Base-by-base conservation (phyloP, 2,329 filamentous ascomycete species). In the Aureobasidium sp. region DNA sequence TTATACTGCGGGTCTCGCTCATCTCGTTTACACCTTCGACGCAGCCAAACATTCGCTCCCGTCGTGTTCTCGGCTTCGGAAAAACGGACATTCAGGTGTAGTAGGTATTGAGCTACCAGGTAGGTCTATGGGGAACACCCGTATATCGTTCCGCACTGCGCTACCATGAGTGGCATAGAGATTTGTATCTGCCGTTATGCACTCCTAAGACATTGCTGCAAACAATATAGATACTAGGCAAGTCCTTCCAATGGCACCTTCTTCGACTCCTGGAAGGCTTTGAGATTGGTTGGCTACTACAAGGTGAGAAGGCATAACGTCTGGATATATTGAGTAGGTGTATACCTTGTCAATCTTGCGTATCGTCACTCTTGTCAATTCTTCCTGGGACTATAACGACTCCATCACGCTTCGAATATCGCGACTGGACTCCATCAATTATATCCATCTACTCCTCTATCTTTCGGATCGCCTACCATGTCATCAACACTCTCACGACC, bases 1-100 rank as follows among this genome's bases (percentile, higher is more conserved):
- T 47, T 59, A 36, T 47, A 20, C 10, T 45, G 54, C 54, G 54
- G 54, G 54, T 31, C 55, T 59, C n/a, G 15, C 42, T 59, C 55
- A 59, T 59, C 55, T 59, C 55, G 55, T 59, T 59, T 47, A 59
- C 40, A 20, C 13, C 55, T n/a, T 16, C n/a, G 25, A 16, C 54
- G 36, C 29, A 36, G 29, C 36, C 42, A 29, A 29, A 59, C 18
- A 38, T 29, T 29, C 15, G 33, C 7, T 8, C n/a, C 40, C 18
- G 13, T 47, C 25, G 29, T 36, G 29, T 23, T 59, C 42, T 59
- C 55, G 42, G 55, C 55, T 29, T 42, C 10, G 5, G 36, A 55
- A 40, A 9, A 2, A 16, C 23, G 27, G 36, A 5, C 29, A 13
- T 40, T 20, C 20, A 47, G 20, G 16, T n/a, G 18, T 29, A n/a